Percentiles rank a stretch among this genome's conserved stretches.
phyloP scores from a whole-genome alignment of 805 yeast genomes.

The Kuraishia capsulata region DNA sequence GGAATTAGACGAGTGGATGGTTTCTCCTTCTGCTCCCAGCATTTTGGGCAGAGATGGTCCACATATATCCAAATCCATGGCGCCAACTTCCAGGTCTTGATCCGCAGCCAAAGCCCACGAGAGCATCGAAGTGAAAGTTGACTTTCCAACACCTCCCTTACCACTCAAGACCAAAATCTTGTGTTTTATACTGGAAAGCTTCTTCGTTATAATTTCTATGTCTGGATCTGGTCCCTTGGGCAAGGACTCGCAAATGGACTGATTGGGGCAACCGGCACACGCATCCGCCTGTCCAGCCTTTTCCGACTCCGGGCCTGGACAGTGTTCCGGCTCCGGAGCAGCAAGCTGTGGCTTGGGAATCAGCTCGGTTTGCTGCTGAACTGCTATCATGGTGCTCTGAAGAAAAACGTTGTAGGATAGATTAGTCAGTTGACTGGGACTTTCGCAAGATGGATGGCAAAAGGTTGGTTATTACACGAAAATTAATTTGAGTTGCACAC shows the following conservation, averaged over 20 bases:
- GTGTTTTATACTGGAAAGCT: constrained; percentile 59
- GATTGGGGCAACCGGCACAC: constrained; percentile 91
- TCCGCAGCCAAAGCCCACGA: constrained; percentile 92
- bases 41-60: constrained; percentile 95
- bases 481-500: too few relatives aligned
- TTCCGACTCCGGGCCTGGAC: constrained; percentile 97
- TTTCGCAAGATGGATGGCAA: too few relatives aligned
- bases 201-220: constrained; percentile 60
- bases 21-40: constrained; percentile 86
- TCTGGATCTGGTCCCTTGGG: constrained; percentile 97
- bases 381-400: constrained; percentile 2
- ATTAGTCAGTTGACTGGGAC: too few relatives aligned
- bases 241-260: constrained; percentile 76
- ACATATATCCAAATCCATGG: constrained; percentile 95
- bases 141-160: constrained; percentile 96
- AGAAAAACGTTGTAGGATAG: background rate
- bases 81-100: constrained; percentile 79
- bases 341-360: constrained; percentile 18
- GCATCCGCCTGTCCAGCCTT: constrained; percentile 91
- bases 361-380: constrained; percentile 1
- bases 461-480: too few relatives aligned
- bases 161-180: constrained; percentile 75
- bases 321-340: constrained; percentile 91
- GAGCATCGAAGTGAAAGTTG: constrained; percentile 92
- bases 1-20: constrained; percentile 77